Evolutionary conservation across 2,329 filamentous ascomycete genomes (phyloP).

Genomic region (Penicillium verrucosum): DNA sequence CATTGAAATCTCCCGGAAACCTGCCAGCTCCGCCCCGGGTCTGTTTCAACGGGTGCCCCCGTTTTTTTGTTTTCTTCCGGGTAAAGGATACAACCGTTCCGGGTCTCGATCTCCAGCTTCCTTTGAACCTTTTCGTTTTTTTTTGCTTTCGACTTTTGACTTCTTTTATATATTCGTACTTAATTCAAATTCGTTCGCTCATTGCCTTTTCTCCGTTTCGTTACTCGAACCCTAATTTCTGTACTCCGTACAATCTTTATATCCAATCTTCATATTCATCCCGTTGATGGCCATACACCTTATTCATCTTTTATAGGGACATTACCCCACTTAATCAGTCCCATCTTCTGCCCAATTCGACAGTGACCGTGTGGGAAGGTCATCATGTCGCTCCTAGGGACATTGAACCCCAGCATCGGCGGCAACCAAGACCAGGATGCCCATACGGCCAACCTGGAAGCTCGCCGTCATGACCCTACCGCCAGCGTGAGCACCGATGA

Average conservation of each 20-base stretch:
- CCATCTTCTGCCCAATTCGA: neutral
- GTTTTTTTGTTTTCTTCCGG: neutral
- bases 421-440: neutral
- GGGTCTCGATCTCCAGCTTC: neutral
- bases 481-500: slow-evolving; percentile 27
- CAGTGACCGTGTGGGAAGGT: slow-evolving; percentile 4
- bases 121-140: neutral
- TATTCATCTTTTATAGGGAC: neutral
- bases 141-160: neutral
- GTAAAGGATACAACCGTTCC: neutral
- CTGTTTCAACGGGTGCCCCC: neutral
- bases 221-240: neutral
- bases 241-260: neutral
- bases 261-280: neutral
- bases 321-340: neutral
- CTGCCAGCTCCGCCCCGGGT: neutral
- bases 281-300: neutral
- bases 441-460: slow-evolving; percentile 6
- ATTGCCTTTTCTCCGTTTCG: neutral
- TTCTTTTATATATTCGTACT: neutral
- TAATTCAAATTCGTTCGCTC: neutral
- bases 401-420: slow-evolving; percentile 30
- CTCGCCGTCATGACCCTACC: slow-evolving; percentile 19
- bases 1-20: neutral
- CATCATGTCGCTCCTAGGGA: slow-evolving; percentile 37